Percentiles rank a stretch among this genome's conserved stretches.
Conservation (phyloP, 768 basidiomycete species). For the Rubroboletus pulcherrimus region DNA sequence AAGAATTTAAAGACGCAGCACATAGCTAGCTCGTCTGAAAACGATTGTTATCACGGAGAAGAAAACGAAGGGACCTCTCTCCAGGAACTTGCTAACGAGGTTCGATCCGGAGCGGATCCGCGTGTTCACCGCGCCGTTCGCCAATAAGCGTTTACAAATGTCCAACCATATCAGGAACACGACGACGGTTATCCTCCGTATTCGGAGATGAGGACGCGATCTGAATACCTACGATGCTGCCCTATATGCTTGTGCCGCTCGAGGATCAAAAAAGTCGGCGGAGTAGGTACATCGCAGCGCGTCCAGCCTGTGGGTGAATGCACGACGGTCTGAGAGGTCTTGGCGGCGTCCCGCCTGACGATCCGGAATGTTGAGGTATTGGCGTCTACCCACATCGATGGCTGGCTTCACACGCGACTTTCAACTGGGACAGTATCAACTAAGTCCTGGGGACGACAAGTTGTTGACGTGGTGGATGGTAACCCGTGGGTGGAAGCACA, state of each 20-base stretch:
- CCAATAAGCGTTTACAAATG: slow-evolving; percentile 95
- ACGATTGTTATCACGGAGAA: too few species aligned
- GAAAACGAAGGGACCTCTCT: slow-evolving; percentile 66
- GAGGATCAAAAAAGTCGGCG: slow-evolving; percentile 90
- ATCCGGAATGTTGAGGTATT: slow-evolving; percentile 94
- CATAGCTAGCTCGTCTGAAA: slow-evolving; percentile 89
- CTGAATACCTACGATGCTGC: slow-evolving; percentile 72
- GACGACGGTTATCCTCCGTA: slow-evolving; percentile 85
- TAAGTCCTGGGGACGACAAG: slow-evolving; percentile 93
- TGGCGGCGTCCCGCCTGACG: slow-evolving; percentile 88
- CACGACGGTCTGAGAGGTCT: slow-evolving; percentile 70
- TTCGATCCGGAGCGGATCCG: slow-evolving; percentile 67
- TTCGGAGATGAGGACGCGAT: slow-evolving; percentile 95
- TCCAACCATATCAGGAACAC: slow-evolving; percentile 87
- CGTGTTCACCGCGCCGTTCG: slow-evolving; percentile 44
- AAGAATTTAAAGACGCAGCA: slow-evolving; percentile 92
- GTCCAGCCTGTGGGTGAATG: slow-evolving; percentile 73
- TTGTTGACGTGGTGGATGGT: slow-evolving; percentile 97
- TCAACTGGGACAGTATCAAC: slow-evolving; percentile 91
- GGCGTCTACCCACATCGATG: slow-evolving; percentile 87
- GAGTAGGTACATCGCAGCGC: slow-evolving; percentile 87
- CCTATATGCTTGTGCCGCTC: slow-evolving; percentile 82
- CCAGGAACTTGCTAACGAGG: slow-evolving; percentile 83
- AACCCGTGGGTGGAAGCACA: slow-evolving; percentile 88
- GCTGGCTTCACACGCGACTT: slow-evolving; percentile 91